Percentiles rank a stretch among this genome's conserved stretches.
These are phyloP conservation scores for Phanerochaete carnosa DNA, from an alignment of 768 basidiomycete species.

Conservation along the genomic window DNA sequence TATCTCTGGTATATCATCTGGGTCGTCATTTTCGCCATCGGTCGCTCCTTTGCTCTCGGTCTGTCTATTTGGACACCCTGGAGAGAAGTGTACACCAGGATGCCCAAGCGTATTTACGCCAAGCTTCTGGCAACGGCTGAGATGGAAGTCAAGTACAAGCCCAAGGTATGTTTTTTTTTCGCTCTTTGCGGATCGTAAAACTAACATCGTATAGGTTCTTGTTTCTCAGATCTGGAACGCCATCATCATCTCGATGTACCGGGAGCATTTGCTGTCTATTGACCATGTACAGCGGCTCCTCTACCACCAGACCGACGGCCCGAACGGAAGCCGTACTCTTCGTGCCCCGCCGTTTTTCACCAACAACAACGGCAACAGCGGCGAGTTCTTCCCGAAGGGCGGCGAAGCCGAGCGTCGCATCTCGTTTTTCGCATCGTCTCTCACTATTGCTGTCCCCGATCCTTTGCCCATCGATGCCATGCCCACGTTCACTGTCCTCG, in stretches of 20 bases:
- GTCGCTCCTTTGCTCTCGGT: constrained; percentile 86
- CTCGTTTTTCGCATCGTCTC: constrained; percentile 97
- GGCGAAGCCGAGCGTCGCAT: constrained; percentile 97
- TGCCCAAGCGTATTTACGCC: constrained; percentile 98
- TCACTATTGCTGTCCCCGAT: constrained; percentile 94
- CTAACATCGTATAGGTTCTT: constrained; percentile 51
- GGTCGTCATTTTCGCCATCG: constrained; percentile 93
- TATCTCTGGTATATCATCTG: constrained; percentile 99
- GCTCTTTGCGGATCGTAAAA: neutral
- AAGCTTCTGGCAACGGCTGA: constrained; percentile 93
- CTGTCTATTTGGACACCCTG: constrained; percentile 99
- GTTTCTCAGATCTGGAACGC: constrained; percentile 99
- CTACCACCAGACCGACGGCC: constrained; percentile 89
- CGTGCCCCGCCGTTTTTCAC: constrained; percentile 99
- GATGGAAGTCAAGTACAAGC: constrained; percentile 99
- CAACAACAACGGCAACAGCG: constrained; percentile 74
- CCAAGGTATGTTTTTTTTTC: constrained; percentile 57
- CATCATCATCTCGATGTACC: constrained; percentile 99
- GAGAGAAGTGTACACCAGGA: constrained; percentile 93
- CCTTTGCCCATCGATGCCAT: constrained; percentile 96
- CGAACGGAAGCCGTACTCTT: constrained; percentile 85
- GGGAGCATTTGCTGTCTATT: constrained; percentile 96
- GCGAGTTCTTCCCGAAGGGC: constrained; percentile 89
- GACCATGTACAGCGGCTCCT: constrained; percentile 96
- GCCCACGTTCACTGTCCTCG: constrained; percentile 99